Base-by-base conservation (phyloP, 441 rosid species). In the Lepidium campestre region DNA sequence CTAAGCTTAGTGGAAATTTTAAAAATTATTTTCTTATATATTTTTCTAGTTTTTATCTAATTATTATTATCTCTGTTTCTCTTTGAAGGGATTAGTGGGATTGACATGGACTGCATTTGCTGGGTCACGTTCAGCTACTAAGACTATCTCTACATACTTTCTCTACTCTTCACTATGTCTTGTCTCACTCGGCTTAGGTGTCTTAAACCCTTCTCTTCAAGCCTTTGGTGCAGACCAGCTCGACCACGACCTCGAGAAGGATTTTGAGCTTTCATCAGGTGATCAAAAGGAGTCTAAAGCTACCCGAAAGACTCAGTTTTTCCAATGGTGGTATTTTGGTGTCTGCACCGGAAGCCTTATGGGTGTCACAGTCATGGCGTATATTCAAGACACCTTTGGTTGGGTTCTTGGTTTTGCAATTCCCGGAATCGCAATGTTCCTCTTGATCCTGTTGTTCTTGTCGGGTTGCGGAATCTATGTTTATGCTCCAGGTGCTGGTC, bases 151-250 rank as follows among this genome's bases (percentile, higher is more conserved):
- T 13, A 72, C 85, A 55, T 64, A 36, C n/a, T 86, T 84, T 80
- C 86, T 93, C 31, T 85, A 85, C 71, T 80, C 75, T 78, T 93
- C 97, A 17, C 92, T 93, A 2, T 78, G 86, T 53, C 69, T 91
- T 68, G 83, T 89, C 71, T 89, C 99, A 13, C 25, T 91, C 8
- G 97, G 99, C 57, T 85, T 83, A 49, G 99, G 93, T 12, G 99
- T 85, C 23, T 86, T 83, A 46, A 91, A 83, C 78, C 97, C 99
- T 32, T 91, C 96, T 15, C 73, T 93, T 47, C 99, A 91, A 71
- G 97, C 99, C 58, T 87, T 93, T 50, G 99, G 86, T 27, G 91
- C 97, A 1, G 97, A 91, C 77, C 96, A 93, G 69, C 86, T 91
- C 0, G 86, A 81, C 37, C 64, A 37, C 4, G 84, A 86, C 2